Evolutionary conservation across 2,329 filamentous ascomycete species (phyloP).

Genomic region (Aspergillus transmontanensis): DNA sequence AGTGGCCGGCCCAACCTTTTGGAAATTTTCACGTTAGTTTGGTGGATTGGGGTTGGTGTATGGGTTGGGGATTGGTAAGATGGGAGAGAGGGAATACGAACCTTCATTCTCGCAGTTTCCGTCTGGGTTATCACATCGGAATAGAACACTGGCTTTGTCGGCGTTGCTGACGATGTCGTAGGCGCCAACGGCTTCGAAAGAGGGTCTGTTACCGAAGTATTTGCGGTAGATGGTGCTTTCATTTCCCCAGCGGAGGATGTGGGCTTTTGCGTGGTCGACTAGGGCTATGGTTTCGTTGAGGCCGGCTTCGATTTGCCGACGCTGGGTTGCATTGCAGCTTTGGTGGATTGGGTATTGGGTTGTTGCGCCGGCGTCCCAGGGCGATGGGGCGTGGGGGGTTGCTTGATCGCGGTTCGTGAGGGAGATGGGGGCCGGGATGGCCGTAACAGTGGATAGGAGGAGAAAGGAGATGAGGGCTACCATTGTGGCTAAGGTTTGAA

Average conservation of each 20-base stretch:
- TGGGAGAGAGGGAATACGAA: conserved; percentile 32
- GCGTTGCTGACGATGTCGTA: conserved; percentile 62
- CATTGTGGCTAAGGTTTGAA: background rate
- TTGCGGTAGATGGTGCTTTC: conserved; percentile 62
- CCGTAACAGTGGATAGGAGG: conserved; percentile 12
- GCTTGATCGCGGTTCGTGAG: background rate
- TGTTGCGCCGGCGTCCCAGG: conserved; percentile 42
- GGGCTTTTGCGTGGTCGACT: conserved; percentile 63
- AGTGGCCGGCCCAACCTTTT: conserved; percentile 67
- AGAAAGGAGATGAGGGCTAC: conserved; percentile 12
- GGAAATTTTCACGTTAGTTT: background rate
- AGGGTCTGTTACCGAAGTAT: conserved; percentile 66
- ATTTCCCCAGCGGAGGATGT: conserved; percentile 54
- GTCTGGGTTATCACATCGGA: conserved; percentile 71
- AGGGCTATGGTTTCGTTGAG: conserved; percentile 62
- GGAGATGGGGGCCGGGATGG: conserved; percentile 9
- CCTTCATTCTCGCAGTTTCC: conserved; percentile 60
- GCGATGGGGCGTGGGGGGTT: conserved; percentile 14
- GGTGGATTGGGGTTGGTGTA: background rate
- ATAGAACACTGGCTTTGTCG: conserved; percentile 60
- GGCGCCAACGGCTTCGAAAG: conserved; percentile 63
- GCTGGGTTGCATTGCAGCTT: conserved; percentile 67
- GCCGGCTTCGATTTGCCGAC: conserved; percentile 56
- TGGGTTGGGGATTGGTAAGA: background rate
- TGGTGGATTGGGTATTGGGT: conserved; percentile 58